Conservation (phyloP, 1,284 basidiomycete genomes). For the Heliocybe sulcata region DNA sequence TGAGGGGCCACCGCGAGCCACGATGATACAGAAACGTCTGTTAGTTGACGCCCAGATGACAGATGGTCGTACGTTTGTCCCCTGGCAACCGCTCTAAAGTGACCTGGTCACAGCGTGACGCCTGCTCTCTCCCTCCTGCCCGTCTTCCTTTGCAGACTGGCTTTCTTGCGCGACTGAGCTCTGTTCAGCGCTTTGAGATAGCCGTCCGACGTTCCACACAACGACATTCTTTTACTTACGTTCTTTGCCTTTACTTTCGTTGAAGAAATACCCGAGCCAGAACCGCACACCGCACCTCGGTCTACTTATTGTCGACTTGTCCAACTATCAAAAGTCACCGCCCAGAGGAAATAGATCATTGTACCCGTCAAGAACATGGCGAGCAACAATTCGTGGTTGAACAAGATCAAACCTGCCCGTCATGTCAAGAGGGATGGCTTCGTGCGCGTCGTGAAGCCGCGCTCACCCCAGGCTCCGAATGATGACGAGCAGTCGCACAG, state of each 20-base stretch:
- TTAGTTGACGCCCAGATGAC: too few species aligned
- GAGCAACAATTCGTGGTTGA: not conserved
- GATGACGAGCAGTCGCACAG: not conserved
- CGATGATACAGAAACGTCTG: too few species aligned
- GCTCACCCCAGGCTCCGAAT: not conserved
- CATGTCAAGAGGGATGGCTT: not conserved
- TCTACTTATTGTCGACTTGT: too few species aligned
- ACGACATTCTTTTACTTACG: not conserved
- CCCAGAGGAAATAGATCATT: not conserved
- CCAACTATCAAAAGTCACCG: not conserved
- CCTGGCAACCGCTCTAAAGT: not conserved
- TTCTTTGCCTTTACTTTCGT: not conserved
- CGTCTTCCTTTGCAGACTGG: not conserved
- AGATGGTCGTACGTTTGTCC: not conserved
- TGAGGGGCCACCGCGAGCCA: too few species aligned
- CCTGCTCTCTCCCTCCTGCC: not conserved
- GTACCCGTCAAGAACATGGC: not conserved
- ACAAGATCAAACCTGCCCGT: not conserved
- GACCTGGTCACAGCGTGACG: not conserved
- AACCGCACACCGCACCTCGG: not conserved
- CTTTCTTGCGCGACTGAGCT: not conserved
- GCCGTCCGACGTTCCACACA: not conserved
- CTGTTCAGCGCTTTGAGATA: not conserved
- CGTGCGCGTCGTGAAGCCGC: not conserved
- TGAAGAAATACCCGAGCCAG: not conserved